Evolutionary conservation across 305 asterid species (phyloP), one percentile per base, ranked within the genome.

Genomic region (Solanum hybrid): DNA sequence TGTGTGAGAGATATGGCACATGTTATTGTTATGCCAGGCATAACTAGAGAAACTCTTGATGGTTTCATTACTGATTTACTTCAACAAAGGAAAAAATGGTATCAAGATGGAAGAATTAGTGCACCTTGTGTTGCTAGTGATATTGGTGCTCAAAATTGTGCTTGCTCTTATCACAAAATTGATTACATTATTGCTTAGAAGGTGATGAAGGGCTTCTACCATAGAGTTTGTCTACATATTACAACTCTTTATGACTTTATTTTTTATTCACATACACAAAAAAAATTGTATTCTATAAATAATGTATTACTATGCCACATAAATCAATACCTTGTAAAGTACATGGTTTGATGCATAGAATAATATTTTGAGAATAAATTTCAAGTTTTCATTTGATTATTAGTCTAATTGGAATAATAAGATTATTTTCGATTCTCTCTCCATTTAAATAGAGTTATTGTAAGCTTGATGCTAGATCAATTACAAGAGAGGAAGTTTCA

Each of bases 1-100:
- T 89, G 90, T 18, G 76, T 64, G 89, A 71, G 89, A 33, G 64
- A 89, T 14, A 89, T 89, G 90, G 89, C 90, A 14, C 90, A 89
- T 34, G 89, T 83, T 29, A 73, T 89, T 39, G 89, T 89, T 39
- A 89, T 89, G 90, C 90, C 90, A 1, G 80, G 87, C 16, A 79
- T 89, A n/a, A 89, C 90, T 2, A 82, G 57, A 28, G 90, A 89
- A 10, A 36, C 8, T 13, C 28, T 89, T 5, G 90, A 89, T n/a
- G 11, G 4, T 12, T 89, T 89, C 31, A 28, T 89, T 33, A 71
- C 11, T 12, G 91, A 89, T 29, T 83, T 89, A 7, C 22, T 84
- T 2, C 34, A 71, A n/a, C 28, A 82, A 29, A 85, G 91, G 35
- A 35, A 24, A 31, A 84, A 81, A 31, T 89, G 88, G 90, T 82